Evolutionary conservation across 208 protist genomes (phyloP).

Genomic region (Wallacemonas sp.): DNA sequence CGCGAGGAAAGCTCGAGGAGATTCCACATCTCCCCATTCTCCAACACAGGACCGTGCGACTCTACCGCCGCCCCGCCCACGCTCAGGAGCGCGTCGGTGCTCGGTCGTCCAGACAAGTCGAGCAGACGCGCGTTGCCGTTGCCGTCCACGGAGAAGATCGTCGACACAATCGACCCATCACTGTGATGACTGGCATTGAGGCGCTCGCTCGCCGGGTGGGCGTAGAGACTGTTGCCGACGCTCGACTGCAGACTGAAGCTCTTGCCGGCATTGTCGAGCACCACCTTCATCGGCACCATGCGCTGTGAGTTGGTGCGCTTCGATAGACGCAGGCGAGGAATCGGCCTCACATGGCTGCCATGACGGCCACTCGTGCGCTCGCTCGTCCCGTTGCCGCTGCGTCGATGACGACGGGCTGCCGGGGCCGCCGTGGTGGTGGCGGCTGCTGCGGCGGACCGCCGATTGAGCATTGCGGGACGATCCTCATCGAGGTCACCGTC

Average conservation of each 20-base stretch:
- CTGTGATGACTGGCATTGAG: neutral
- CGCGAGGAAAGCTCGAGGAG: too few relatives aligned
- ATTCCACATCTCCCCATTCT: too few relatives aligned
- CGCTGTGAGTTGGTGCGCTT: slow-evolving; percentile 10
- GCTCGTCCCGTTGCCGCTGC: too few relatives aligned
- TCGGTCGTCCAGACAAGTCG: too few relatives aligned
- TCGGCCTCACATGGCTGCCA: neutral
- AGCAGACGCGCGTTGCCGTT: neutral
- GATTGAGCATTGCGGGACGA: neutral
- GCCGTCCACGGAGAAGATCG: neutral
- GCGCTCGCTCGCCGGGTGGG: neutral
- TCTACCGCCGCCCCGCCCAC: too few relatives aligned
- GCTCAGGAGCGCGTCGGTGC: too few relatives aligned
- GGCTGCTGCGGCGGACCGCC: too few relatives aligned
- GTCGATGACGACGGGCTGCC: neutral
- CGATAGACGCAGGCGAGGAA: neutral
- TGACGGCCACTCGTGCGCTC: neutral
- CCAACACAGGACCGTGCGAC: too few relatives aligned
- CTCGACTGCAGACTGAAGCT: slow-evolving; percentile 19
- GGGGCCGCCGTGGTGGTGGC: too few relatives aligned
- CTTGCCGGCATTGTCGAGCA: slow-evolving; percentile 14
- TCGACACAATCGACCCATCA: neutral
- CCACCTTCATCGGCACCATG: slow-evolving; percentile 14
- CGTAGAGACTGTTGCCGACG: slow-evolving; percentile 13
- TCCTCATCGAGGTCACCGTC: slow-evolving; percentile 3